Base-by-base conservation (phyloP, 2,329 filamentous ascomycete species). In the Phialocephala sp. region DNA sequence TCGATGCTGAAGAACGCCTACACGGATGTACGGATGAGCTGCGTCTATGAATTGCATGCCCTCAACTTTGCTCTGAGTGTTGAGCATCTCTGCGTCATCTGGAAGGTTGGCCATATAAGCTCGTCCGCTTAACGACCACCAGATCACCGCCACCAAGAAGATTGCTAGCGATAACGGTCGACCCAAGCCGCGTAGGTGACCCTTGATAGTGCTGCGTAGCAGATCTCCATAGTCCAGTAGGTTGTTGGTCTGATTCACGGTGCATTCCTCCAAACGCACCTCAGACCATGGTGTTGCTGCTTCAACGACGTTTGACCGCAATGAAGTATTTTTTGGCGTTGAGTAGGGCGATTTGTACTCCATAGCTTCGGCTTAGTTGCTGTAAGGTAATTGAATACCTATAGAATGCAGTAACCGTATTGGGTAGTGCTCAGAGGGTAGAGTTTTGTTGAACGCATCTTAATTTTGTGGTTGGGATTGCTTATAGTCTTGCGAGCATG, bases 21-120 rank as follows among this genome's bases (percentile, higher is more conserved):
- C 72, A 22, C 68, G 66, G 43, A 73, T 69, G 43, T 66, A 63
- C 15, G 66, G 67, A 66, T 73, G 66, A 11, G 32, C 64, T 14
- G 70, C 68, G 36, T 68, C 60, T 8, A 73, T 65, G 39, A 73
- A 74, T 15, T 69, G 67, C 54, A 73, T 55, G 15, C 67, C 69
- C 27, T 67, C 64, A 15, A 70, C 27, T n/a, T 58, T 41, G 20
- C 15, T 8, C 27, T 39, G 35, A 5, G 11, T 32, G 14, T 47
- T 43, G 12, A 43, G 15, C 32, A 27, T 22, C 3, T 36, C 57
- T 18, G 47, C 20, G 12, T 18, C 52, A 8, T 54, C 52, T 4
- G 35, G 20, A 4, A 47, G 20, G 3, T 66, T 39, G 20, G 15
- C 47, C n/a, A 45, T 20, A 20, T 66, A 62, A 39, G 8, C 41